phyloP scores from a whole-genome alignment of 257 asterid genomes.

The Solanum medicagineum region DNA sequence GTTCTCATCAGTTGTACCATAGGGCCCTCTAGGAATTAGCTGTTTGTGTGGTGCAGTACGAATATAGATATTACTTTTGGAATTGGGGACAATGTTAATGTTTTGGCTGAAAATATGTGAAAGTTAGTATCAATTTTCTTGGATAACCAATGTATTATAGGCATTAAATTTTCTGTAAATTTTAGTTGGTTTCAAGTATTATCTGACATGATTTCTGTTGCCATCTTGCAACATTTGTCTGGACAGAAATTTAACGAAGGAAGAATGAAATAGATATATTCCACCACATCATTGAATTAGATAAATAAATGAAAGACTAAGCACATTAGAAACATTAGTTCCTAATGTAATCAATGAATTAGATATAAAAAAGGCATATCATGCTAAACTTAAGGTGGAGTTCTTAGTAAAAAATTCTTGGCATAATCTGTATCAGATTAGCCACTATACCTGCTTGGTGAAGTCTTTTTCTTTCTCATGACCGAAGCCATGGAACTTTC shows the following conservation, averaged over 20 bases:
- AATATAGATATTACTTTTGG: background rate
- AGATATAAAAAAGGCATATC: background rate
- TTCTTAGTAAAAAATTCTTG: background rate
- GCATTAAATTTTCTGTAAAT: background rate
- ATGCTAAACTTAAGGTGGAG: background rate
- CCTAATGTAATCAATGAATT: background rate
- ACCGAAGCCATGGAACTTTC: background rate
- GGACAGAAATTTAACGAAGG: background rate
- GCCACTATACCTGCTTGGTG: background rate
- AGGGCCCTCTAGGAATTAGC: background rate
- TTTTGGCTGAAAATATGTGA: background rate
- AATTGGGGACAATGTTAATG: background rate
- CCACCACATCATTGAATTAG: background rate
- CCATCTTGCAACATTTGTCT: background rate
- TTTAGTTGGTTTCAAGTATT: background rate
- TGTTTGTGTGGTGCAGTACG: background rate
- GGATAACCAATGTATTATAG: background rate
- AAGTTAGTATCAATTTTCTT: background rate
- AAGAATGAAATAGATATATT: background rate
- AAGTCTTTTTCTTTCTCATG: background rate
- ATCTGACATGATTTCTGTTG: background rate
- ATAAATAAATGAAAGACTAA: background rate
- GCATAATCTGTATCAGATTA: background rate
- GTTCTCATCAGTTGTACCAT: background rate
- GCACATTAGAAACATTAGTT: background rate